Evolutionary conservation across 2,329 filamentous ascomycete genomes (phyloP).

Genomic region (Penicillium sp.): DNA sequence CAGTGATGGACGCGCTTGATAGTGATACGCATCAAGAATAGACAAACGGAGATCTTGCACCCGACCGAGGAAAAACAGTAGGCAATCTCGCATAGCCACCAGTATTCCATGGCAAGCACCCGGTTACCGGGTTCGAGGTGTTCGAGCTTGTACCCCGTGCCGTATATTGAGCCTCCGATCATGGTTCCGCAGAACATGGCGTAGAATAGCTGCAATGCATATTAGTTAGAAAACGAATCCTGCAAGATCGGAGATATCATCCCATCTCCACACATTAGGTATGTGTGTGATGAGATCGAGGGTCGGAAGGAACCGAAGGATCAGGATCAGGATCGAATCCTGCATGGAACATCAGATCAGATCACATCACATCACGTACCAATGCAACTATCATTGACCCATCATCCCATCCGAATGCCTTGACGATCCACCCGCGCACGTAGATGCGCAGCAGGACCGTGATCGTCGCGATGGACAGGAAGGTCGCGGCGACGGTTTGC

Average conservation of each 20-base stretch:
- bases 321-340: too few species aligned
- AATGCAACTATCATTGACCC: constrained; percentile 29
- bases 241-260: background rate
- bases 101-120: constrained; percentile 35
- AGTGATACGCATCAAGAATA: constrained; percentile 53
- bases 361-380: constrained; percentile 17
- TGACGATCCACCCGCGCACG: constrained; percentile 31
- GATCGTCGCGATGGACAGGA: constrained; percentile 28
- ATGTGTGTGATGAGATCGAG: background rate
- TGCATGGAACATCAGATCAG: background rate
- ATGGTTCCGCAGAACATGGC: constrained; percentile 31
- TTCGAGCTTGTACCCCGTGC: constrained; percentile 26
- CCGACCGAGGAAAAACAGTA: constrained; percentile 48
- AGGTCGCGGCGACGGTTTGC: constrained; percentile 26
- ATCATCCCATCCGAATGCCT: constrained; percentile 36
- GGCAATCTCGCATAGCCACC: constrained; percentile 53
- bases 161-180: constrained; percentile 31
- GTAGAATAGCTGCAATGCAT: constrained; percentile 22
- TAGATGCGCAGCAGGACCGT: constrained; percentile 32
- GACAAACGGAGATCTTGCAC: constrained; percentile 51
- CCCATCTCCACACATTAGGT: background rate
- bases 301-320: background rate
- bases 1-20: constrained; percentile 46
- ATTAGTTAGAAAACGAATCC: background rate
- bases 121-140: constrained; percentile 17